Evolutionary conservation across 768 basidiomycete species (phyloP), one percentile per base, ranked within the genome.

Genomic region (Tylopilus subfusipes): DNA sequence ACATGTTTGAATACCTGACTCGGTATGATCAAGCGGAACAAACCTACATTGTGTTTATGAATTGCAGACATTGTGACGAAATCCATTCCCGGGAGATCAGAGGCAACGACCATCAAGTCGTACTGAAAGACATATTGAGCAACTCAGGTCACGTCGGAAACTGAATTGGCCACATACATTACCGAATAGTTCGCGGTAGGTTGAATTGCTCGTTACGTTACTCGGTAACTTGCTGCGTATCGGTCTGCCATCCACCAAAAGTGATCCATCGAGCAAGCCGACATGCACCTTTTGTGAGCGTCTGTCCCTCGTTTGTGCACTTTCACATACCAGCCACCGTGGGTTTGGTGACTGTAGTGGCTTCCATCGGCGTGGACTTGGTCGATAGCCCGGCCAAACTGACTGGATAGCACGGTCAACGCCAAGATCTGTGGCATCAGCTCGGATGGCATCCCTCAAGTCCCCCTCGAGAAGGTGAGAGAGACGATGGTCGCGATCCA

Each of bases 401-500:
- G 31, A 18, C 11, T 16, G 2, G 3, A 71, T 5, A 0, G 67
- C 69, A 13, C 39, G 51, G 43, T 67, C 46, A 8, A 69, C 36
- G 1, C 65, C 68, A 18, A 18, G 19, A 43, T 54, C 19, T 1
- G 22, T 13, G 1, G 8, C 0, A 11, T 50, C 52, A 0, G 50
- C 42, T 12, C 21, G 42, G 6, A 61, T 58, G 5, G 48, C 13
- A 18, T 48, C 22, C 1, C 45, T 38, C 10, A 67, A 1, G 16
- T 43, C 8, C 4, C 34, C 19, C 51, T 68, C 63, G 4, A 76
- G 39, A 8, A 30, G 43, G 19, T 66, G 53, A 10, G 74, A 63
- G 27, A 73, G 50, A 9, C 69, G 65, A 18, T 62, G 52, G 42
- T 76, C 66, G 12, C 73, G 64, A n/a, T 68, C 63, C 16, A 70